Base-by-base conservation (phyloP, 2,329 filamentous ascomycete species). In the Exutisphaerella laricina region DNA sequence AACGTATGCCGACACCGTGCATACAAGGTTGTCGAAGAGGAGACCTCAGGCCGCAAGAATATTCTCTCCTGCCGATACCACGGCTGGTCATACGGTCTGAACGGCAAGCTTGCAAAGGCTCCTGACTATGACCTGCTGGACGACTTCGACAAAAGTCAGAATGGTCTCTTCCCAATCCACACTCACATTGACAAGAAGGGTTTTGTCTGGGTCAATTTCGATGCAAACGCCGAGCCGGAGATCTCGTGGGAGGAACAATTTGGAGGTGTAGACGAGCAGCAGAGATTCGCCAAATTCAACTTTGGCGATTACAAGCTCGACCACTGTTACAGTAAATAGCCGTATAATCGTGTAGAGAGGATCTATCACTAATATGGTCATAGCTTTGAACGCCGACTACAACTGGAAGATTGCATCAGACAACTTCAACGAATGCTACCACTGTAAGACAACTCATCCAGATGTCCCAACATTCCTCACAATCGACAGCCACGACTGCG, bases 341-440 rank as follows among this genome's bases (percentile, higher is more conserved):
- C n/a, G 16, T 12, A 3, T 17, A 14, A 21, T 18, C 10, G 14
- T 17, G 10, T 13, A 30, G 8, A 13, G n/a, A 23, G 13, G 5
- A 12, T 12, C 3, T 13, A n/a, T 12, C n/a, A 22, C 18, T 36
- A 10, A 20, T 6, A 21, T 35, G 5, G 7, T 21, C 17, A 4
- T 26, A 72, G 70, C 75, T 49, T 71, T 76, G 65, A 69, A 74
- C 34, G 71, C 70, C 0, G 67, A 71, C 21, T 76, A 71, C 58
- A 78, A 79, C 64, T 79, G 76, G 76, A 79, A 79, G 62, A 70
- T 73, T 26, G 57, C 77, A 17, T 70, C 71, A 2, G 77, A 80
- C 56, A 80, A 80, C 65, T 81, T 79, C 66, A 81, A 81, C 58
- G 78, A 78, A 58, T 80, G 77, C 55, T 81, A 80, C 53, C 77